Conservation (phyloP, 306 rosid genomes). For the Malus sylvestris region DNA sequence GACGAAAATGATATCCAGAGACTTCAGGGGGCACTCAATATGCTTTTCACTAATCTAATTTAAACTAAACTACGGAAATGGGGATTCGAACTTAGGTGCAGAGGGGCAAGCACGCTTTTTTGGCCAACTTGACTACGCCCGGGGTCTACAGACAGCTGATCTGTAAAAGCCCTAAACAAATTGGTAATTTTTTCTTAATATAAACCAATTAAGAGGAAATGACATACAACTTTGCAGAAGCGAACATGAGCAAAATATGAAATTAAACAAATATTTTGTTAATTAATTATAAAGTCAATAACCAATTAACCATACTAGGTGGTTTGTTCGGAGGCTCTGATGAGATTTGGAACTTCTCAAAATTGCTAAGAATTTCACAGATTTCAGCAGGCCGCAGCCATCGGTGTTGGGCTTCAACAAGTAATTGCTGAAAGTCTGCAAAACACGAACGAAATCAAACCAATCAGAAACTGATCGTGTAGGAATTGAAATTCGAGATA, state of each 20-base stretch:
- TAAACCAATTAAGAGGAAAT: not conserved
- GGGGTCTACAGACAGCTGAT: not conserved
- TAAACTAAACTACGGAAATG: not conserved
- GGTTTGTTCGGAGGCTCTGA: conserved; percentile 84
- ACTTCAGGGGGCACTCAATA: not conserved
- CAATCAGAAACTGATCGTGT: conserved; percentile 1
- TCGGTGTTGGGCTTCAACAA: conserved; percentile 70
- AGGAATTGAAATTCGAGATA: not conserved
- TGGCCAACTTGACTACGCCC: too few relatives aligned
- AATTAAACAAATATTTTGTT: not conserved
- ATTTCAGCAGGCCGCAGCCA: conserved; percentile 96
- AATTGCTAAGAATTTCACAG: conserved; percentile 85
- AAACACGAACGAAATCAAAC: not conserved
- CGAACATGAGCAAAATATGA: not conserved
- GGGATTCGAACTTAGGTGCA: too few relatives aligned
- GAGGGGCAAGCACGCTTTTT: too few relatives aligned
- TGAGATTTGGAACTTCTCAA: conserved; percentile 55
- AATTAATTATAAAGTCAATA: not conserved
- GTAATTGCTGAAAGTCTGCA: conserved; percentile 70
- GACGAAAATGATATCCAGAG: not conserved
- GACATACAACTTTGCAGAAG: not conserved
- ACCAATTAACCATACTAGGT: conserved; percentile 51
- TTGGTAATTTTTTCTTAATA: not conserved
- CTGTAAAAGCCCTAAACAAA: not conserved
- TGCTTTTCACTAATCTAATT: not conserved